Evolutionary conservation across 2,329 filamentous ascomycete genomes (phyloP), one percentile per base, ranked within the genome.

Genomic region (Aspergillus vadensis): DNA sequence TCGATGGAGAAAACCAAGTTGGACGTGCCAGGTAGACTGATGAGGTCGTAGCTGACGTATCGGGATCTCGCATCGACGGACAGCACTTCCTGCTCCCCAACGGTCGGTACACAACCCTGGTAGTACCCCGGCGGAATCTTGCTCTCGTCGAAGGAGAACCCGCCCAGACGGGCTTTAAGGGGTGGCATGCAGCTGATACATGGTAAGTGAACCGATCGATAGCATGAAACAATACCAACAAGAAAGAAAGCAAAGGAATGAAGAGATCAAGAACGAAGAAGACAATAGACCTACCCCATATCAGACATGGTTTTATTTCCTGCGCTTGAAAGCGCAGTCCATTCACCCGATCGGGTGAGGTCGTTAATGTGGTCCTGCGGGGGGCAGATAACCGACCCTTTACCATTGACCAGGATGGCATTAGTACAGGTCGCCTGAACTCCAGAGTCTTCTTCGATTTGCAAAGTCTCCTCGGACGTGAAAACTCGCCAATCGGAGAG

Each of bases 331-430:
- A 72, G 63, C 2, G 66, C 63, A n/a, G 57, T 57, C 44, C 59
- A 63, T 15, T 71, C 58, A 19, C 66, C 65, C 2, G 60, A 32
- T n/a, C 65, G 64, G n/a, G 68, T 63, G 32, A 72, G 56, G 15
- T 55, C 64, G n/a, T 65, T 65, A 5, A 86, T 76, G 41, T 82
- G 75, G 4, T 77, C 76, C 5, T 75, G 72, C 0, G 78, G 69
- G 43, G 82, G 76, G 67, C 86, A 88, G 51, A 81, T 73, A 0
- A 85, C 81, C 1, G 78, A 76, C 3, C 86, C 86, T 64, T 85
- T 83, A 21, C 86, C 86, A 58, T 88, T 88, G 57, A 88, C 75
- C 2, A 88, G 74, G 21, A 88, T 75, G 0, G 84, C 82, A 64
- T 87, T 86, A 65, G 85, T 83, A 74, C 86, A 88, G 0, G 44